phyloP scores from a whole-genome alignment of 768 basidiomycete genomes.

The Aureoboletus auriporus region DNA sequence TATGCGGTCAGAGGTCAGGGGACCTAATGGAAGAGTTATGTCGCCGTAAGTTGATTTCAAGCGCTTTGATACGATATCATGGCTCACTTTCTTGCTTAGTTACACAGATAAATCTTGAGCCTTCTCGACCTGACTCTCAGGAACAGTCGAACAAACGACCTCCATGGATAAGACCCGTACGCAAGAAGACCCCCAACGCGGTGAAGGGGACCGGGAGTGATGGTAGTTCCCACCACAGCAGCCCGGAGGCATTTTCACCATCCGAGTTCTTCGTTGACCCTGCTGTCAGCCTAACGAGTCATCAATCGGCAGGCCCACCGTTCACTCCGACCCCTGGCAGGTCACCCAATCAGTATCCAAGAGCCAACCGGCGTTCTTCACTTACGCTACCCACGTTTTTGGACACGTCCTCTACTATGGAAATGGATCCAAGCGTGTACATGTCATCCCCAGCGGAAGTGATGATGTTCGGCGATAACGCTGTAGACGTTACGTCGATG shows the following conservation, averaged over 20 bases:
- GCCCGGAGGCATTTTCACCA: constrained; percentile 64
- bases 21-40: constrained; percentile 96
- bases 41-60: constrained; percentile 50
- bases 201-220: constrained; percentile 42
- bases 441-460: constrained; percentile 55
- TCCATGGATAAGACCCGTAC: constrained; percentile 87
- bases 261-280: constrained; percentile 62
- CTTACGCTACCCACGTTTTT: constrained; percentile 24
- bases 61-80: neutral
- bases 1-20: constrained; percentile 86
- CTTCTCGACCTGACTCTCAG: constrained; percentile 48
- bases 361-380: constrained; percentile 20
- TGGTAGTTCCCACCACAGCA: constrained; percentile 44
- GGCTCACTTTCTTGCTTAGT: constrained; percentile 38
- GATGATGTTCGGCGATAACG: constrained; percentile 52
- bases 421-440: constrained; percentile 49
- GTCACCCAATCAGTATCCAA: constrained; percentile 22
- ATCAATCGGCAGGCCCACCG: constrained; percentile 19
- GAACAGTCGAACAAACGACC: constrained; percentile 52
- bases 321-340: constrained; percentile 19
- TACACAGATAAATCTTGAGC: constrained; percentile 84
- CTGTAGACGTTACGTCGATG: constrained; percentile 34
- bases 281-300: constrained; percentile 17
- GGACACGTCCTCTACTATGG: constrained; percentile 34
- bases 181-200: constrained; percentile 62